Evolutionary conservation across 148 eudicot genomes (phyloP), one percentile per base, ranked within the genome.

Genomic region (Rhododendron williamsianum): DNA sequence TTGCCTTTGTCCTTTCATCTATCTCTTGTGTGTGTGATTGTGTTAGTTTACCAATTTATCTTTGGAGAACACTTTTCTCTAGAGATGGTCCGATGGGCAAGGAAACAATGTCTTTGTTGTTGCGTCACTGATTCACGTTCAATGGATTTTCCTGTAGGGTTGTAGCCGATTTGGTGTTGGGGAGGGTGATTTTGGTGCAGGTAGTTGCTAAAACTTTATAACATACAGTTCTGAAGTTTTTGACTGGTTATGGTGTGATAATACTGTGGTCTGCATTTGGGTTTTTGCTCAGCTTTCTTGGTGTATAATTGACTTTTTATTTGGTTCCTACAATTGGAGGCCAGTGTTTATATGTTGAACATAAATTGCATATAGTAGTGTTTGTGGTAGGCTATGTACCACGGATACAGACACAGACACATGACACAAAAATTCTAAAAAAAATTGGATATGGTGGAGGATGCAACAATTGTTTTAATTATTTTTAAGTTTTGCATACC

Each of bases 151-250:
- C 35, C 35, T 83, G 86, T 80, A 87, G 88, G 84, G 86, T 80
- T 87, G 88, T 51, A 87, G 81, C 81, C 83, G 86, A 71, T 83
- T 9, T 79, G 88, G 88, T 9, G 51, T 84, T 0, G 80, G 80
- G 58, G 86, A 87, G 35, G 86, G 86, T 54, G 83, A 87, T 83
- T 80, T 79, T 72, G 81, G 83, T 36, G 86, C 88, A 80, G 88
- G 88, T 87, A 83, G 83, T 78, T 49, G 80, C 35, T 7, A 11
- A 6, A 35, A 67, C 6, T 67, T 67, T 38, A 1, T 71, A 18
- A 16, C 46, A 13, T 27, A 15, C 56, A 9, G 38, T 82, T 65
- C 56, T 11, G 15, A 69, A 71, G 21, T 27, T 13, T 67, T 30
- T 30, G 9, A 35, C 4, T 23, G 38, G 52, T 73, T 38, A 73